phyloP scores from a whole-genome alignment of 2,329 filamentous ascomycete genomes.

The Metarhizium sp. region DNA sequence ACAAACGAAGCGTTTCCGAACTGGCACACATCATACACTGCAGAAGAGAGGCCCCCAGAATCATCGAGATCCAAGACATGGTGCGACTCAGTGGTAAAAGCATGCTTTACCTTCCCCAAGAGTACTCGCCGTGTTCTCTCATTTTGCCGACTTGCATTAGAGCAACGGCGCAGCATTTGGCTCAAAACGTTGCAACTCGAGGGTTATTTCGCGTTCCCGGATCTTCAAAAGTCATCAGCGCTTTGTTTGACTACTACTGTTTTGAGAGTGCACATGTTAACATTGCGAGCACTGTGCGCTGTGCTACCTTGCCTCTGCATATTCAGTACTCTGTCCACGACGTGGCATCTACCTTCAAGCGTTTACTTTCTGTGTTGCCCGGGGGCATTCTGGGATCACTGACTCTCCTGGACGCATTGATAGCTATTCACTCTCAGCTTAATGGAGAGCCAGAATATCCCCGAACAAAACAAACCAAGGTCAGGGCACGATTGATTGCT shows the following conservation, averaged over 20 bases:
- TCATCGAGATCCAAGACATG: slow-evolving; percentile 46
- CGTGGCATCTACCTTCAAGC: slow-evolving; percentile 59
- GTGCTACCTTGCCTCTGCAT: slow-evolving; percentile 49
- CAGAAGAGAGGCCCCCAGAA: slow-evolving; percentile 35
- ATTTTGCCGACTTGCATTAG: slow-evolving; percentile 56
- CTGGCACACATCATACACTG: slow-evolving; percentile 36
- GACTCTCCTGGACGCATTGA: slow-evolving; percentile 50
- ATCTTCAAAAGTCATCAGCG: slow-evolving; percentile 43
- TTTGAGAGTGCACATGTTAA: slow-evolving; percentile 35
- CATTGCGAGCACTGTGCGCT: slow-evolving; percentile 48
- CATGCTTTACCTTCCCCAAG: slow-evolving; percentile 48
- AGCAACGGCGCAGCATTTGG: slow-evolving; percentile 54
- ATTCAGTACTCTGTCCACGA: slow-evolving; percentile 53
- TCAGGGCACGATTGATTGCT: slow-evolving; percentile 56
- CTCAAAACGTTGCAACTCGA: slow-evolving; percentile 43
- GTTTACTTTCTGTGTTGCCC: slow-evolving; percentile 51
- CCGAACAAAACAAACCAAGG: slow-evolving; percentile 42
- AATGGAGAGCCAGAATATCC: slow-evolving; percentile 40
- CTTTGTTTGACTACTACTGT: slow-evolving; percentile 56
- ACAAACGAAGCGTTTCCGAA: slow-evolving; percentile 47
- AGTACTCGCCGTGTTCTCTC: slow-evolving; percentile 47
- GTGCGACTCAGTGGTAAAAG: slow-evolving; percentile 55
- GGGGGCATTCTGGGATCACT: slow-evolving; percentile 58
- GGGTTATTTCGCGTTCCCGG: slow-evolving; percentile 58
- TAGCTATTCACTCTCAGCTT: slow-evolving; percentile 50